Percentiles rank a stretch among this genome's conserved stretches.
Evolutionary conservation across 768 basidiomycete genomes (phyloP).

Genomic region (Dendrothele bispora): DNA sequence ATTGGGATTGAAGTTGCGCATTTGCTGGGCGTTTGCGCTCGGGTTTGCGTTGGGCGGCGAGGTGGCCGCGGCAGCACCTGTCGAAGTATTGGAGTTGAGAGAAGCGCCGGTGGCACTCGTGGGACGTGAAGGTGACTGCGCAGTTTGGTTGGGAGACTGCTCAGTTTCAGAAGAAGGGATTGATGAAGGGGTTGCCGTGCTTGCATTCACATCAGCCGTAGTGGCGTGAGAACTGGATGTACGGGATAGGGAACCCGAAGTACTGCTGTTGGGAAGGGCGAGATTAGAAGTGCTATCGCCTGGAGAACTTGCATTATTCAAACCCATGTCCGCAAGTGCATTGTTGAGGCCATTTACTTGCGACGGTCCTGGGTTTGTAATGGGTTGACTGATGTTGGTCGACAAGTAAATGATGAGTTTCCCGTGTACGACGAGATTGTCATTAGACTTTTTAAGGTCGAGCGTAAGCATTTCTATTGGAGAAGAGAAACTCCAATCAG

Average conservation of each 20-base stretch:
- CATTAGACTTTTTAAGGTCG: conserved; percentile 98
- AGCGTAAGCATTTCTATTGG: conserved; percentile 91
- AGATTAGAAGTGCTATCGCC: conserved; percentile 58
- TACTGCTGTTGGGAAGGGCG: conserved; percentile 38
- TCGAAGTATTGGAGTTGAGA: conserved; percentile 19
- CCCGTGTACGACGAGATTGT: conserved; percentile 96
- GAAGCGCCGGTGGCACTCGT: conserved; percentile 22
- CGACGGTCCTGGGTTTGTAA: conserved; percentile 81
- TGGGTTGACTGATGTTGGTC: conserved; percentile 84
- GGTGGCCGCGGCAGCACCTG: conserved; percentile 23
- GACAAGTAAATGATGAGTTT: conserved; percentile 97
- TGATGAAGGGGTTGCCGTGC: conserved; percentile 24
- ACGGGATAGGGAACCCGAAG: conserved; percentile 53
- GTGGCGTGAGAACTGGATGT: conserved; percentile 69
- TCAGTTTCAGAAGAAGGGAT: conserved; percentile 23
- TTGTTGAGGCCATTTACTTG: conserved; percentile 59
- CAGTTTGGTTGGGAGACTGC: conserved; percentile 21
- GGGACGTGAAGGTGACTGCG: conserved; percentile 27
- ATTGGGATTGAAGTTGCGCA: conserved; percentile 90
- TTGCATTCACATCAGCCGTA: conserved; percentile 44
- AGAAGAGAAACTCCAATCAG: conserved; percentile 6
- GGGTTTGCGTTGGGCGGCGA: conserved; percentile 21
- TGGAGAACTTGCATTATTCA: conserved; percentile 50
- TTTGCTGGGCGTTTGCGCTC: conserved; percentile 38
- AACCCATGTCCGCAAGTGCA: conserved; percentile 59